These are phyloP conservation scores for Mucor indicus DNA, from an alignment of 371 early-diverging fungal species.

Conservation along the genomic window DNA sequence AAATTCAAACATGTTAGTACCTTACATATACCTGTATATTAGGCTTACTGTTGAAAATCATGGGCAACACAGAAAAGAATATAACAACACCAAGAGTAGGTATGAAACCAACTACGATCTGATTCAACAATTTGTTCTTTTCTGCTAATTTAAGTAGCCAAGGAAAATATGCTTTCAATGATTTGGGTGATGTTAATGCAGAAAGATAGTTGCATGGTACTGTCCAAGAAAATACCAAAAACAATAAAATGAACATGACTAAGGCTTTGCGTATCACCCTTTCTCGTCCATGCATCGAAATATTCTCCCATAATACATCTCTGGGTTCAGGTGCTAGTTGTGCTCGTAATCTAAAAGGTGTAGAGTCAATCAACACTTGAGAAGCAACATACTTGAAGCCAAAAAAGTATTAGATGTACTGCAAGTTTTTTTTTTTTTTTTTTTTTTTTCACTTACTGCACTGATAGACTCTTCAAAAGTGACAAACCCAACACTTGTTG, in stretches of 20 bases:
- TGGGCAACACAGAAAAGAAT: slow-evolving; percentile 63
- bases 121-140: slow-evolving; percentile 49
- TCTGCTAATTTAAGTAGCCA: slow-evolving; percentile 44
- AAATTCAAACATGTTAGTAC: no score
- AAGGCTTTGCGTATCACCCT: slow-evolving; percentile 47
- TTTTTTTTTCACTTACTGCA: slow-evolving; percentile 36
- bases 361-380: slow-evolving; percentile 56
- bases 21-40: neutral
- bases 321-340: slow-evolving; percentile 75
- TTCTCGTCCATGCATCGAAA: slow-evolving; percentile 56
- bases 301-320: slow-evolving; percentile 74
- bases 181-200: slow-evolving; percentile 50
- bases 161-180: slow-evolving; percentile 44
- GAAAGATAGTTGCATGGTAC: slow-evolving; percentile 56
- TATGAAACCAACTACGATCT: slow-evolving; percentile 55
- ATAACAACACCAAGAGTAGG: slow-evolving; percentile 57
- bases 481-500: slow-evolving; percentile 74
- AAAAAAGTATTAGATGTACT: neutral
- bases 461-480: slow-evolving; percentile 74
- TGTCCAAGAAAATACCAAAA: slow-evolving; percentile 54
- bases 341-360: slow-evolving; percentile 70
- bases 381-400: slow-evolving; percentile 50
- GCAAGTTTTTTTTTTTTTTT: neutral
- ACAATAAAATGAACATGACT: slow-evolving; percentile 35
- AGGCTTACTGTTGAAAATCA: slow-evolving; percentile 54